Evolutionary conservation across 2,329 filamentous ascomycete genomes (phyloP).

Genomic region (Coniochaeta prunicola): DNA sequence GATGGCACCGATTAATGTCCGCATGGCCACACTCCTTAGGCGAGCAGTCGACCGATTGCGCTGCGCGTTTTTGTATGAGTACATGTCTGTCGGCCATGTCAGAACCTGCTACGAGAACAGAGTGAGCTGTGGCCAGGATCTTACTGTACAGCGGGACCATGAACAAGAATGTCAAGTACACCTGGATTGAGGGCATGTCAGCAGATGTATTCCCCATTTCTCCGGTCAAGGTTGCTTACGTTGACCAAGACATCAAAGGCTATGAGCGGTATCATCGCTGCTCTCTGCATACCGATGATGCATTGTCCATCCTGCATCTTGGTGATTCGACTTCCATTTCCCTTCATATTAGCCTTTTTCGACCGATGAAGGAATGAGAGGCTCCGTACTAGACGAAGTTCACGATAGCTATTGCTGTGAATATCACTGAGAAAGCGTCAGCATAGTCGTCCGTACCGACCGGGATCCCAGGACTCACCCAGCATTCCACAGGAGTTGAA

Average conservation of each 20-base stretch:
- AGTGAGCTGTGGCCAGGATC: constrained; percentile 6
- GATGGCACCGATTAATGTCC: constrained; percentile 52
- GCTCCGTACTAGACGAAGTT: constrained; percentile 52
- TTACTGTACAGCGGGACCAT: constrained; percentile 50
- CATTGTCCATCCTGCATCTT: constrained; percentile 48
- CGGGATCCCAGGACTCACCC: constrained; percentile 18
- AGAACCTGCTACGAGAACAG: neutral
- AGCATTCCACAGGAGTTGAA: constrained; percentile 56
- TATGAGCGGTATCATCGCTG: constrained; percentile 55
- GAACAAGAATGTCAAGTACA: constrained; percentile 58
- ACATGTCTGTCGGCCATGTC: constrained; percentile 33
- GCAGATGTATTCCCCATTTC: neutral
- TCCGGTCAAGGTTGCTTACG: constrained; percentile 19
- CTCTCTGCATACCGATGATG: constrained; percentile 53
- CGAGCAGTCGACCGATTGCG: constrained; percentile 31
- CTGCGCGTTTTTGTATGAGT: constrained; percentile 42
- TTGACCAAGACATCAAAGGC: constrained; percentile 54
- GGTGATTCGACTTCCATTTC: constrained; percentile 41
- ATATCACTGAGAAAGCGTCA: constrained; percentile 24
- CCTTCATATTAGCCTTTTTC: neutral
- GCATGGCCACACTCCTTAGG: constrained; percentile 44
- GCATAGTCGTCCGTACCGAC: neutral
- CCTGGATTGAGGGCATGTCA: constrained; percentile 16
- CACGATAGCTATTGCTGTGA: constrained; percentile 40
- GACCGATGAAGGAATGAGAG: constrained; percentile 1